Evolutionary conservation across 106 monocot species (phyloP), one percentile per base, ranked within the genome.

Genomic region (Dendrobium nobile): DNA sequence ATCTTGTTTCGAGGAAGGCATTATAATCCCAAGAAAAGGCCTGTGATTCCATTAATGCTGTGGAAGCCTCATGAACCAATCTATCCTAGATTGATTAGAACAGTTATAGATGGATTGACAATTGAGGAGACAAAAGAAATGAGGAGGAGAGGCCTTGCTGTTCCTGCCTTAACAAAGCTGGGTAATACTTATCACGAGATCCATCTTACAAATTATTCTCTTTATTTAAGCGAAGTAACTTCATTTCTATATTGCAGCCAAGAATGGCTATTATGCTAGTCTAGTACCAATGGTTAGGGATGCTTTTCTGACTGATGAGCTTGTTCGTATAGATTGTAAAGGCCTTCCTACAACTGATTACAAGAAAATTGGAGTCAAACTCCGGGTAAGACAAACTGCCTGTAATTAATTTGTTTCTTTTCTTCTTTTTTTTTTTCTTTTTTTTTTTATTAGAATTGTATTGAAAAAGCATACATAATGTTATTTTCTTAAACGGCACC

Each of bases 31-130:
- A 99, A 93, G 84, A 95, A 91, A 82, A 88, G 93, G 73, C 98
- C 98, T 55, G 82, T 82, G 33, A 87, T 99, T 85, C 98, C 98
- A 45, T 73, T 99, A 74, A 99, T 99, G 99, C 80, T 99, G 77
- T 99, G 99, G 99, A 95, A 95, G 82, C 99, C 99, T 72, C 91
- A 83, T 55, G 99, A 99, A 80, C 99, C 95, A 70, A 68, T 99
- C 54, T 99, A 99, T 79, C 99, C 95, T 43, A 91, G 90, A 72
- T 84, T 99, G 83, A 89, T 95, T 74, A 99, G 87, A 82, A 99
- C 99, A 33, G 84, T 84, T 20, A 90, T 99, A 78, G 99, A 95
- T 74, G 95, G 91, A 7, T 80, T 95, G 22, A 88, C 89, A 5
- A 76, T 99, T 54, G 91, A 95, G 80, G 93, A 95, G 85, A 99